Evolutionary conservation across 176 grass and related monocot genomes (phyloP).

Genomic region (Zoysia pacifica): DNA sequence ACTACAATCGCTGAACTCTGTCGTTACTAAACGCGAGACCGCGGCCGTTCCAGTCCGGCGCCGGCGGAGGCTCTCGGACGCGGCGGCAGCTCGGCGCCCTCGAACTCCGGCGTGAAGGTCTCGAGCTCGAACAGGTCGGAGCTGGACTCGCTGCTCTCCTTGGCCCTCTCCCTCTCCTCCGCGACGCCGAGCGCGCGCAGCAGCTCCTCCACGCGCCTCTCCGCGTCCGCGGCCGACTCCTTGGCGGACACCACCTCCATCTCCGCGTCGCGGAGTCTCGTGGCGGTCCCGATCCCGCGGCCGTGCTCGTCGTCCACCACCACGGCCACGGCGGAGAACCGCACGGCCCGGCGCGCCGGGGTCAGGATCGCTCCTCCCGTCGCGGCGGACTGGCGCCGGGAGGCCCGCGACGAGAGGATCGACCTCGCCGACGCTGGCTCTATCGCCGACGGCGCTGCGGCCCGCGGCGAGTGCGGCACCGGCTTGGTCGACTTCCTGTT

Average conservation of each 20-base stretch:
- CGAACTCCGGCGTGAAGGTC: constrained; percentile 17
- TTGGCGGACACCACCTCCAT: not conserved
- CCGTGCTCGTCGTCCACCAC: constrained; percentile 55
- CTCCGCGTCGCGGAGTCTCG: constrained; percentile 22
- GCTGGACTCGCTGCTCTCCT: constrained; percentile 71
- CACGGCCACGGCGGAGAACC: constrained; percentile 67
- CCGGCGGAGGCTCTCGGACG: not conserved
- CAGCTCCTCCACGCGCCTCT: constrained; percentile 55
- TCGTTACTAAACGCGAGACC: constrained; percentile 19
- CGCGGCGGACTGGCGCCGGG: constrained; percentile 29
- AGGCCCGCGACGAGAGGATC: constrained; percentile 60
- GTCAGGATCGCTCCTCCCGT: constrained; percentile 14
- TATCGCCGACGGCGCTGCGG: not conserved
- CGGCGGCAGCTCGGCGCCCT: not conserved
- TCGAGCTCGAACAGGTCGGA: constrained; percentile 89
- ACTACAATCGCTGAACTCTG: not conserved
- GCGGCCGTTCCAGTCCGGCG: constrained; percentile 11
- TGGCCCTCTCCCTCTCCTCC: constrained; percentile 58
- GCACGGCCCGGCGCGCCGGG: constrained; percentile 60
- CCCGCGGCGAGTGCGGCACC: not conserved
- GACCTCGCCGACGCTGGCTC: constrained; percentile 50
- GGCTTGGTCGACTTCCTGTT: constrained; percentile 39
- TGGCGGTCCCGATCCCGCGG: constrained; percentile 30
- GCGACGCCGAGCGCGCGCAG: constrained; percentile 45
- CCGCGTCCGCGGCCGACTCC: constrained; percentile 32